A percentile compares a stretch with the other conserved stretches of the same genome.
These are phyloP conservation scores for Metschnikowia kofuensis DNA, from an alignment of 805 yeast genomes.

Conservation along the genomic window DNA sequence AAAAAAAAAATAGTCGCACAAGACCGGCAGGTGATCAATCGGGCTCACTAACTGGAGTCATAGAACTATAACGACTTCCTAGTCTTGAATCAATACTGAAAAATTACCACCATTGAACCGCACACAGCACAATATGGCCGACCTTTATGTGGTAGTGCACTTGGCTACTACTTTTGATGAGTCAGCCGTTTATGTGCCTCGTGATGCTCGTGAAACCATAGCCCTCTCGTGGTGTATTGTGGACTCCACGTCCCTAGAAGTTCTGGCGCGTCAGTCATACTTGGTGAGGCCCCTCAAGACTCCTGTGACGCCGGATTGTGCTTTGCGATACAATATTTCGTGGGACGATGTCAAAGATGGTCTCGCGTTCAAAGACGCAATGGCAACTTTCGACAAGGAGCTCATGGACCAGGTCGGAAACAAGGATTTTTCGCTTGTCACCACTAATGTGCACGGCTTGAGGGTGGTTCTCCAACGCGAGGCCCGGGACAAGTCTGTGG, in stretches of 20 bases:
- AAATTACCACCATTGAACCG: neutral
- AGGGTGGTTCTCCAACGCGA: slow-evolving; percentile 78
- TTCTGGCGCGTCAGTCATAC: slow-evolving; percentile 41
- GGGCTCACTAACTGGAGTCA: too few relatives aligned
- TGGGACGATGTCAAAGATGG: slow-evolving; percentile 63
- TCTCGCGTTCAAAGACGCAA: slow-evolving; percentile 61
- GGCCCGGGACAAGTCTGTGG: slow-evolving; percentile 71
- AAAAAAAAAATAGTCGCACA: too few relatives aligned
- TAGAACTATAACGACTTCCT: neutral
- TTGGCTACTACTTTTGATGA: slow-evolving; percentile 69
- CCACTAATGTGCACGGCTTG: slow-evolving; percentile 66
- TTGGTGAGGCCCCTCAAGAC: slow-evolving; percentile 62
- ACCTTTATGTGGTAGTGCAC: slow-evolving; percentile 58
- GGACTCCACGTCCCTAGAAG: slow-evolving; percentile 49
- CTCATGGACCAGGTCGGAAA: slow-evolving; percentile 44
- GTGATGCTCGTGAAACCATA: slow-evolving; percentile 66
- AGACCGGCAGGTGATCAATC: too few relatives aligned
- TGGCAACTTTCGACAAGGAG: slow-evolving; percentile 49
- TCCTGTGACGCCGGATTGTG: slow-evolving; percentile 60
- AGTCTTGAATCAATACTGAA: neutral
- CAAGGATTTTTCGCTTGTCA: slow-evolving; percentile 60
- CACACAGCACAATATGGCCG: slow-evolving; percentile 36
- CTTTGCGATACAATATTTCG: slow-evolving; percentile 49
- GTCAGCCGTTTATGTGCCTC: slow-evolving; percentile 51
- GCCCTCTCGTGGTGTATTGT: slow-evolving; percentile 67